Base-by-base conservation (phyloP, 2,329 filamentous ascomycete species). In the Cadophora luteo-olivacea region DNA sequence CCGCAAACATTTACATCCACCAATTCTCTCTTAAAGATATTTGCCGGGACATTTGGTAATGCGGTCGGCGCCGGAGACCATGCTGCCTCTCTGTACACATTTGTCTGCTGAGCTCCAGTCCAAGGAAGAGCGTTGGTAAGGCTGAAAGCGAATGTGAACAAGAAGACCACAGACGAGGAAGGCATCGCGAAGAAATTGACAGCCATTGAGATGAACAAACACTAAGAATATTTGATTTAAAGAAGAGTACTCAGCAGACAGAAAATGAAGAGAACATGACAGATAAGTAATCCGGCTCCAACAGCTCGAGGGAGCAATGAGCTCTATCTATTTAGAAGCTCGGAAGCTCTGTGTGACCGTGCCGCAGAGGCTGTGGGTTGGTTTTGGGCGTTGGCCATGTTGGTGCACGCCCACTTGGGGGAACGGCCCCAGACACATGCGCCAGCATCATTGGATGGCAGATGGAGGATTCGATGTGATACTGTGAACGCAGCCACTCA, bases 31-130 rank as follows among this genome's bases (percentile, higher is more conserved):
- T 72, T 75, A 61, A 77, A 76, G 8, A 77, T 52, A 16, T 67
- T 66, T 38, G 64, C 65, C 38, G 72, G 71, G 22, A 73, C 66
- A 19, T 41, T 61, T n/a, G 72, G 70, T 2, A 69, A 64, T 19
- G 66, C 64, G n/a, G 75, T 77, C 24, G 75, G 75, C 57, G 68
- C 62, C 33, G 75, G 75, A 19, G 74, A 74, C 75, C 75, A 76
- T 29, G 72, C 68, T 63, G 73, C 71, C 32, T 68, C 62, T 61
- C 68, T 63, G 61, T 77, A 76, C 4, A 68, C 71, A 64, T 68
- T 68, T 51, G 75, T 77, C 48, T 70, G 55, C 61, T 68, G 41
- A 6, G 75, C 64, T 57, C 66, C 71, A 9, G 70, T 49, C 75
- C 74, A 77, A 41, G 75, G 75, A 32, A 73, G 65, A 22, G 75